Evolutionary conservation across 1,284 basidiomycete genomes (phyloP), one percentile per base, ranked within the genome.

Genomic region (Pterula multifida): DNA sequence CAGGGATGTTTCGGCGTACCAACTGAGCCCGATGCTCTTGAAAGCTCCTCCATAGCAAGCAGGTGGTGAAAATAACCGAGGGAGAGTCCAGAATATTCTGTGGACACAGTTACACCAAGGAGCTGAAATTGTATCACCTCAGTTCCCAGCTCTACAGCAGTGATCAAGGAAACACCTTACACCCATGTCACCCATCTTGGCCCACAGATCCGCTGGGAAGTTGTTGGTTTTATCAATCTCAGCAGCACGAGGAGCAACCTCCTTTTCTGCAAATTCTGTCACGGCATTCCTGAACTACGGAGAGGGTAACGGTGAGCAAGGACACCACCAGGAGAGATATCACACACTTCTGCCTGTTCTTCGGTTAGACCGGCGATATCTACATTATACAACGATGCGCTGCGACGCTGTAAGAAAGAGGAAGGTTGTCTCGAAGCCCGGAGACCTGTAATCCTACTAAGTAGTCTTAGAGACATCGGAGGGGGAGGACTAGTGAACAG

Each of bases 1-100:
- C n/a, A n/a, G n/a, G n/a, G n/a, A n/a, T n/a, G n/a, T 24, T 3
- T 4, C 23, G 22, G 13, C 45, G 24, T 25, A 47, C 45, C 22
- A 13, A 47, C 45, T 23, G 22, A 42, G 9, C 91, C 93, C 3
- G 90, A 94, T 3, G 90, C 89, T 24, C 82, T 72, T 23, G 91
- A 94, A 50, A 97, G 71, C 57, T 90, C 87, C 67, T 96, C 91
- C 91, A 95, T 94, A 2, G 88, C 91, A 45, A 96, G 73, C 1
- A 85, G 85, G 64, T 96, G 92, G 53, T 91, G 79, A 52, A 94
- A 75, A 66, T 95, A 96, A 3, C 89, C 88, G 52, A 88, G 70
- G 2, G 73, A 78, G 36, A 92, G 72, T 2, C 92, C 91, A 19
- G 84, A 81, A 59, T 89, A 89, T 55, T 87, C 72, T 46, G 85